A percentile compares a stretch with the other conserved stretches of the same genome.
These are phyloP conservation scores for Pyrus pyrifolia DNA, from an alignment of 306 rosid species.

Conservation along the genomic window DNA sequence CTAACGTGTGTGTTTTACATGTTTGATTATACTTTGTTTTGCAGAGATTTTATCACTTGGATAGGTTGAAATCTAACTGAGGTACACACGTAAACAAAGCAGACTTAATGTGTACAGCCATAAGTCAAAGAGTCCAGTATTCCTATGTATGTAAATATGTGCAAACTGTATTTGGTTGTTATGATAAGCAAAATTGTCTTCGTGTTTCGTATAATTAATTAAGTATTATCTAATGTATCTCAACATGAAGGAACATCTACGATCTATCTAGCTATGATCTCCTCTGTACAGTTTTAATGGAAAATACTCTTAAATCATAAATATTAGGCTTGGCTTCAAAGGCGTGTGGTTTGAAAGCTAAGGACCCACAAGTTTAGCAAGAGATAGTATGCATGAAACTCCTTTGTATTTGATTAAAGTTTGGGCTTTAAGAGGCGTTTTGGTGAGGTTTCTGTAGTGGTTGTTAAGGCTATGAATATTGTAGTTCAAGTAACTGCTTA, in stretches of 20 bases:
- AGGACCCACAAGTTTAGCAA: background rate
- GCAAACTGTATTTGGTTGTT: background rate
- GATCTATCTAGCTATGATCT: background rate
- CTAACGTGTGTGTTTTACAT: background rate
- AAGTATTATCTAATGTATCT: background rate
- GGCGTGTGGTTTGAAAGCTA: background rate
- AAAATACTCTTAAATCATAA: background rate
- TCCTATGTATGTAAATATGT: background rate
- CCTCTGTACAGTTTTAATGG: background rate
- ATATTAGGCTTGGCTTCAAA: background rate
- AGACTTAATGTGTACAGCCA: background rate
- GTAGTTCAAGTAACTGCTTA: too few relatives aligned
- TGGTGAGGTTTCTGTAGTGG: background rate
- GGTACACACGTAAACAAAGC: background rate
- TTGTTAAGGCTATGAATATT: too few relatives aligned
- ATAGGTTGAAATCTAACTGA: conserved; percentile 7
- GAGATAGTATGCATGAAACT: too few relatives aligned
- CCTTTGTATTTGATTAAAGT: background rate
- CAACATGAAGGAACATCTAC: background rate
- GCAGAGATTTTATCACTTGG: conserved; percentile 10
- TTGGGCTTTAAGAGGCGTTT: background rate
- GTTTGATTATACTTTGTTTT: background rate
- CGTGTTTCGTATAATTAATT: background rate
- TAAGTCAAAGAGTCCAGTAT: background rate
- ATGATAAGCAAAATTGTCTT: background rate